Evolutionary conservation across 1,139 yeast genomes (phyloP), one percentile per base, ranked within the genome.

Genomic region (Kurtzmaniella quercitrusa): DNA sequence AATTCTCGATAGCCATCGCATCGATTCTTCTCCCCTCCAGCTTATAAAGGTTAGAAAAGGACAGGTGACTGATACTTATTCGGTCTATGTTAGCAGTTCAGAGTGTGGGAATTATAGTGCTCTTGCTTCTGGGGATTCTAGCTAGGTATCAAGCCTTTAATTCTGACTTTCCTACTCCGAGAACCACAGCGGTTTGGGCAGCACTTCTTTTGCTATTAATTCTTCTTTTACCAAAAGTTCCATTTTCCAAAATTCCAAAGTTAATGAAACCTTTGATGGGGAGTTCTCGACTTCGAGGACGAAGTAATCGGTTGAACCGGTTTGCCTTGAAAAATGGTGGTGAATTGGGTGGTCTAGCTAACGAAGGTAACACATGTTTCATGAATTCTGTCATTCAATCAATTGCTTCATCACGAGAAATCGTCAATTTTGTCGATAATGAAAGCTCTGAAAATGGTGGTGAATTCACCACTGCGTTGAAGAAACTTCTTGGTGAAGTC

Each of bases 301-400:
- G 47, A 44, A 54, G 54, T 34, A 54, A 66, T 17, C 60, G 58
- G 41, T 69, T 66, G 46, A 56, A 57, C 34, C 59, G 58, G 38
- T 67, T 68, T 49, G 81, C 81, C 18, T 51, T 70, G 49, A 67
- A 67, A 41, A 70, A 71, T 50, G 93, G 93, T 48, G 91, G 91
- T 3, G 79, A 77, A 49, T 76, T 88, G 34, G 96, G 96, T 21
- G 97, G 97, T 1, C 70, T 90, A 38, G 76, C 80, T 49, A 90
- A 90, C 61, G 96, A 89, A 51, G 96, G 96, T 12, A 90, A 90
- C 57, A 88, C 96, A 0, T 90, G 97, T 60, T 90, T 90, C 55
- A 89, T 90, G 95, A 90, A 90, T 62, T 82, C 90, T 17, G 96
- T 90, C 1, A 68, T 90, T 34, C 97, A 90, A 62, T 77, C 89